These are phyloP conservation scores for Sporothrix brunneoviolacea DNA, from an alignment of 2,329 filamentous ascomycete species.

Conservation along the genomic window DNA sequence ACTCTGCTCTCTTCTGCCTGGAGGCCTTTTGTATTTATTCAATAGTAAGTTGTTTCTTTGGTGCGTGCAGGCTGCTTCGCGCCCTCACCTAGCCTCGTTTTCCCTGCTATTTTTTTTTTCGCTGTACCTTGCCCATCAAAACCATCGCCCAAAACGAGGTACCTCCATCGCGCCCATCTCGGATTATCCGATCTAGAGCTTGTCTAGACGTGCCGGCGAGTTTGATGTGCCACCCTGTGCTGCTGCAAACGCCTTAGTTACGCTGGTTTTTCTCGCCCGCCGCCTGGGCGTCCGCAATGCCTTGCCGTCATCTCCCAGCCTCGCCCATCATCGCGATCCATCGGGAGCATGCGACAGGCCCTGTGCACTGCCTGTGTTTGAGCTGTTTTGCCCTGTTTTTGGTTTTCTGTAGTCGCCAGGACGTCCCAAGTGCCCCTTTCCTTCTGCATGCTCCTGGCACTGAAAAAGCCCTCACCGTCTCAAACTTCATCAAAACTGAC, in stretches of 20 bases:
- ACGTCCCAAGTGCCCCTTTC: neutral
- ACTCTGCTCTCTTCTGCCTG: neutral
- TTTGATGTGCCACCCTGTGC: neutral
- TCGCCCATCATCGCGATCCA: slow-evolving; percentile 16
- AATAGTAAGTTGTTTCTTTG: neutral
- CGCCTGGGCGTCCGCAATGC: slow-evolving; percentile 11
- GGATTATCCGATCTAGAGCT: neutral
- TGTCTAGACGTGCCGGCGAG: neutral
- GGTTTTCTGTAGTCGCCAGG: slow-evolving; percentile 6
- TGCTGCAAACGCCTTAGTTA: slow-evolving; percentile 5
- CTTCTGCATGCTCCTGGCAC: neutral
- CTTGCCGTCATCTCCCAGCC: slow-evolving; percentile 19
- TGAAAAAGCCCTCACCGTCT: slow-evolving; percentile 24
- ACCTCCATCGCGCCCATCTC: slow-evolving; percentile 14
- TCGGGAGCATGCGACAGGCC: slow-evolving; percentile 16
- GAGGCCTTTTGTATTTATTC: neutral
- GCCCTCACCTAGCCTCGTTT: neutral
- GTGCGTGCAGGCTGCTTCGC: neutral
- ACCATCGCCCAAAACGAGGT: slow-evolving; percentile 11
- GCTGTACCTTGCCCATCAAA: slow-evolving; percentile 13
- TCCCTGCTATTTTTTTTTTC: neutral
- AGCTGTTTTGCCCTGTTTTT: neutral
- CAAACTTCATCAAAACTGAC: slow-evolving; percentile 32
- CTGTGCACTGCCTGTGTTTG: neutral
- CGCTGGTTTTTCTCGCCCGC: neutral